Conservation (phyloP, 1,139 yeast genomes). For the Pichia sp. region DNA sequence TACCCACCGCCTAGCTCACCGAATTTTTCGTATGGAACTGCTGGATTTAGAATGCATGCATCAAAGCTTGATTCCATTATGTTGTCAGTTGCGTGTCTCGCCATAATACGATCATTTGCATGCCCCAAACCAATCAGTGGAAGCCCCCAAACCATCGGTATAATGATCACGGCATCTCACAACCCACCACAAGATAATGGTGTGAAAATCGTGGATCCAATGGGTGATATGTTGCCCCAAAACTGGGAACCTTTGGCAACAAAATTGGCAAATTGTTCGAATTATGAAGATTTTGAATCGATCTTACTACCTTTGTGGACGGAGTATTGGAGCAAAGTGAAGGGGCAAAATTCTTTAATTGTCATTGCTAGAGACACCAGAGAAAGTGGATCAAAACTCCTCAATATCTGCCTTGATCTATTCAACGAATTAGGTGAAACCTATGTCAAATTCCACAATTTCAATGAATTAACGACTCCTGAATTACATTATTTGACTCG, state of each 20-base stretch:
- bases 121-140: constrained; percentile 35
- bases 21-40: constrained; percentile 76
- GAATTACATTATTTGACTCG: constrained; percentile 86
- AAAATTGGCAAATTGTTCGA: constrained; percentile 58
- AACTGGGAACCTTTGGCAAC: constrained; percentile 86
- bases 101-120: constrained; percentile 69
- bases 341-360: constrained; percentile 30
- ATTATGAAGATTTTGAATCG: constrained; percentile 28
- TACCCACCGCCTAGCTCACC: constrained; percentile 42
- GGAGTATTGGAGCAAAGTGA: constrained; percentile 26
- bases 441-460: constrained; percentile 34
- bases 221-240: constrained; percentile 85
- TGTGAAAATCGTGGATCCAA: constrained; percentile 90
- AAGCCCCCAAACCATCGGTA: constrained; percentile 59
- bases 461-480: constrained; percentile 82
- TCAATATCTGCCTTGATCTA: constrained; percentile 62
- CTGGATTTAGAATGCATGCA: constrained; percentile 88
- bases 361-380: constrained; percentile 67
- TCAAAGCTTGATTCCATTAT: constrained; percentile 68
- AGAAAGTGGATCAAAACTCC: constrained; percentile 65
- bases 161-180: constrained; percentile 97
- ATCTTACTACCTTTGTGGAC: constrained; percentile 23
- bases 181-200: constrained; percentile 95
- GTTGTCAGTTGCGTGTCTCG: constrained; percentile 76
- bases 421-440: constrained; percentile 37